Percentiles rank a stretch among this genome's conserved stretches.
phyloP scores from a whole-genome alignment of 768 basidiomycete genomes.

The Xerocomellus amylosporus region DNA sequence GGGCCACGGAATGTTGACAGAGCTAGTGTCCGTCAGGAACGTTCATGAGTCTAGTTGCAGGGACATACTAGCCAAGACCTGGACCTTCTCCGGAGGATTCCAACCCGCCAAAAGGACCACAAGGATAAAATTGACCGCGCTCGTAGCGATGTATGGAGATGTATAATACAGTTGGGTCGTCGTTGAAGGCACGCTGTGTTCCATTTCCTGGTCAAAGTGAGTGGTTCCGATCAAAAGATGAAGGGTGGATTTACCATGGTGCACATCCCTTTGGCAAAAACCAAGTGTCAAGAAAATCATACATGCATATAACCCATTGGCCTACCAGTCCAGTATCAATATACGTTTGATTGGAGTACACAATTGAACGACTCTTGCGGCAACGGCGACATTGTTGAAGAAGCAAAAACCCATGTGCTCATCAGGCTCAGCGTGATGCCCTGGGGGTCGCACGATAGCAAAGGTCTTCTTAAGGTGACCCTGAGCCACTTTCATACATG shows the following conservation, averaged over 20 bases:
- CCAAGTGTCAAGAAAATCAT: slow-evolving; percentile 5
- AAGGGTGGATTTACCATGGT: slow-evolving; percentile 63
- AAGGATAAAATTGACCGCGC: slow-evolving; percentile 88
- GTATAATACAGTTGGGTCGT: slow-evolving; percentile 88
- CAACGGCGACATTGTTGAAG: slow-evolving; percentile 97
- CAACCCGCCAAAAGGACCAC: slow-evolving; percentile 84
- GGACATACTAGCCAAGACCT: slow-evolving; percentile 81
- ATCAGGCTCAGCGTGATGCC: slow-evolving; percentile 97
- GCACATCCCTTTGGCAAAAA: slow-evolving; percentile 75
- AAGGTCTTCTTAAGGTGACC: slow-evolving; percentile 80
- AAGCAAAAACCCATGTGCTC: slow-evolving; percentile 99
- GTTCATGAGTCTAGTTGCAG: slow-evolving; percentile 1
- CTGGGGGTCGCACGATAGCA: slow-evolving; percentile 95
- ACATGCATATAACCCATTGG: slow-evolving; percentile 6
- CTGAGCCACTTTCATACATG: slow-evolving; percentile 80
- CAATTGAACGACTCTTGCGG: slow-evolving; percentile 76
- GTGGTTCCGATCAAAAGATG: not conserved
- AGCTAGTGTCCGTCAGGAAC: slow-evolving; percentile 45
- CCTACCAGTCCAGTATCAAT: slow-evolving; percentile 93
- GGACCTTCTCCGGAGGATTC: slow-evolving; percentile 81
- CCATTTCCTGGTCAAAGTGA: slow-evolving; percentile 72
- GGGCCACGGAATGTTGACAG: slow-evolving; percentile 97
- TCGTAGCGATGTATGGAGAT: slow-evolving; percentile 96
- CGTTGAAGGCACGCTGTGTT: slow-evolving; percentile 93
- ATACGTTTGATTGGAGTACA: slow-evolving; percentile 71